These are phyloP conservation scores for Arabis hirsuta DNA, from an alignment of 345 rosid genomes.

Conservation along the genomic window DNA sequence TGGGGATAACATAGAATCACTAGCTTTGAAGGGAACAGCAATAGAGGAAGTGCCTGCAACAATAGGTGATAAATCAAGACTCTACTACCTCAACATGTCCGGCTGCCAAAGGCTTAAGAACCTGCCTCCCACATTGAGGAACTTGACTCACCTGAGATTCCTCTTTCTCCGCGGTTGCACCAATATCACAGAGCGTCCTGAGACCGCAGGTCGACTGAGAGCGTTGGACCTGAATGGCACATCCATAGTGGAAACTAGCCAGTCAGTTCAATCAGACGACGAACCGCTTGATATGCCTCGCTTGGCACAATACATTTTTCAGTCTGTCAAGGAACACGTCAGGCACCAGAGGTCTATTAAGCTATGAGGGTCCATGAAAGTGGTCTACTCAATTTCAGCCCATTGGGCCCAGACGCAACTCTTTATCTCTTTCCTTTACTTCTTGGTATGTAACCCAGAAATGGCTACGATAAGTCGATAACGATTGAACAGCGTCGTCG, in stretches of 20 bases:
- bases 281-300: no score
- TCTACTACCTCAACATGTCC: neutral
- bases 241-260: neutral
- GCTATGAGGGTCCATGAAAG: no score
- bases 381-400: no score
- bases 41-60: conserved; percentile 14
- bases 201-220: neutral
- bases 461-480: no score
- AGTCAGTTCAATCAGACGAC: no score
- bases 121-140: neutral
- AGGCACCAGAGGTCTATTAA: no score
- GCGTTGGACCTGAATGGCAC: neutral
- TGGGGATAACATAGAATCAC: conserved; percentile 4
- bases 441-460: no score
- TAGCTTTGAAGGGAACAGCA: conserved; percentile 1
- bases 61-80: neutral
- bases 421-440: no score
- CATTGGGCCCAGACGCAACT: no score
- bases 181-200: neutral
- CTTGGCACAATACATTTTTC: no score
- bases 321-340: no score
- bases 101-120: neutral
- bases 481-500: no score
- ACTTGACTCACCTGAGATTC: neutral
- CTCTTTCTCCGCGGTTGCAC: neutral